Evolutionary conservation across 176 grass and related monocot species (phyloP).

Genomic region (Carex littledalei): DNA sequence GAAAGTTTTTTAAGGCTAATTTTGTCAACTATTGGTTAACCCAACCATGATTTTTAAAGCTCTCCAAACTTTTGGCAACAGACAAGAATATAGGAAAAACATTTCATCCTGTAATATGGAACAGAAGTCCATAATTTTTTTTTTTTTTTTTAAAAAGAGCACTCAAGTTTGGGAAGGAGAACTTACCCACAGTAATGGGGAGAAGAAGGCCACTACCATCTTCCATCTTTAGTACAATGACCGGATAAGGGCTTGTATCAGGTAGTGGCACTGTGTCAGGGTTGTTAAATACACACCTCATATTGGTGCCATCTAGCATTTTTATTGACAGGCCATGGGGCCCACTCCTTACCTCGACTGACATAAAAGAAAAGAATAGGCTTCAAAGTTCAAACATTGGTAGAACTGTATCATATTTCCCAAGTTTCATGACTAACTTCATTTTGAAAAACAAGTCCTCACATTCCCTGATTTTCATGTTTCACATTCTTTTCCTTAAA

Average conservation of each 20-base stretch:
- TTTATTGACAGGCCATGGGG: conserved; percentile 84
- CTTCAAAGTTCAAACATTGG: neutral
- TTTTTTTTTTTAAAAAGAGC: neutral
- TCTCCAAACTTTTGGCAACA: neutral
- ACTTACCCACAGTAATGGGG: conserved; percentile 90
- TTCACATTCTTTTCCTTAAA: neutral
- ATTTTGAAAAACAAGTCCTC: neutral
- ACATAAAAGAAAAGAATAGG: conserved; percentile 3
- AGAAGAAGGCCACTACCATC: conserved; percentile 88
- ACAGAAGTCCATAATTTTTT: neutral
- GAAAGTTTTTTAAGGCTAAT: neutral
- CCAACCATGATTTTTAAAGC: neutral
- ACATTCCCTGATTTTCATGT: neutral
- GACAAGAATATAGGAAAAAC: neutral
- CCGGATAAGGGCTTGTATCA: conserved; percentile 71
- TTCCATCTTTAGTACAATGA: conserved; percentile 94
- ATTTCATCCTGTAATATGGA: neutral
- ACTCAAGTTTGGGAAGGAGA: neutral
- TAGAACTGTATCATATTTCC: neutral
- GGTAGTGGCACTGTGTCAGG: conserved; percentile 57
- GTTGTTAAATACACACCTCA: conserved; percentile 76
- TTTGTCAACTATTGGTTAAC: neutral
- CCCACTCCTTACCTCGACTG: conserved; percentile 83
- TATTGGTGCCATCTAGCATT: conserved; percentile 73
- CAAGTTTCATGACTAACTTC: neutral